phyloP scores from a whole-genome alignment of 2,329 filamentous ascomycete genomes.

The Dendrostoma leiphaemia region DNA sequence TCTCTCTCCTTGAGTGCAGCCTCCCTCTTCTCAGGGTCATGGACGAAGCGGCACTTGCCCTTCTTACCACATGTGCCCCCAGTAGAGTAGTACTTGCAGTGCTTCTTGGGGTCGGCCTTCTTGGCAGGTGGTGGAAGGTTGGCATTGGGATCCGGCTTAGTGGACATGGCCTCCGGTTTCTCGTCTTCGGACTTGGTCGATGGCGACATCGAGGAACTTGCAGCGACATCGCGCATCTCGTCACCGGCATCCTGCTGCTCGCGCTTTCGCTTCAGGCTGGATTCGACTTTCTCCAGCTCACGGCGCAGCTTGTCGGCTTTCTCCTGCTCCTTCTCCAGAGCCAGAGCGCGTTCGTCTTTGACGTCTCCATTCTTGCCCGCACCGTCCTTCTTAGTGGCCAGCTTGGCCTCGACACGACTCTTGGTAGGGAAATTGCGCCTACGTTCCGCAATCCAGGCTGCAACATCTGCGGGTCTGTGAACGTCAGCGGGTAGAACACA shows the following conservation, averaged over 20 bases:
- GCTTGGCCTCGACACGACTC: slow-evolving; percentile 64
- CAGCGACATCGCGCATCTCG: slow-evolving; percentile 53
- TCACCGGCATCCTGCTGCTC: slow-evolving; percentile 67
- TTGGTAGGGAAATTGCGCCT: slow-evolving; percentile 78
- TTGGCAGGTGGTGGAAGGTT: slow-evolving; percentile 45
- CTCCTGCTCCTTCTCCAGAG: slow-evolving; percentile 50
- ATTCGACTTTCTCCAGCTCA: slow-evolving; percentile 69
- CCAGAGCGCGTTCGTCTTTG: slow-evolving; percentile 38
- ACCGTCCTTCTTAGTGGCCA: slow-evolving; percentile 45
- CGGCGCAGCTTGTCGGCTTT: slow-evolving; percentile 61
- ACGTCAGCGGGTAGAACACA: slow-evolving; percentile 15
- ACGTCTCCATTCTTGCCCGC: slow-evolving; percentile 62
- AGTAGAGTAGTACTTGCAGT: slow-evolving; percentile 71
- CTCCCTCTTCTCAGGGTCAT: slow-evolving; percentile 62
- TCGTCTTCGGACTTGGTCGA: slow-evolving; percentile 54
- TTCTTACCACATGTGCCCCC: slow-evolving; percentile 69
- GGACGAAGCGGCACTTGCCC: slow-evolving; percentile 73
- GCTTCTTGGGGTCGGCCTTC: slow-evolving; percentile 60
- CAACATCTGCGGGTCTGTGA: slow-evolving; percentile 65
- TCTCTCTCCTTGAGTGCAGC: slow-evolving; percentile 63
- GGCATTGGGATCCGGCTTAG: slow-evolving; percentile 37
- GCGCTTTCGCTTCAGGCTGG: slow-evolving; percentile 66
- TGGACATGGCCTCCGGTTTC: slow-evolving; percentile 57
- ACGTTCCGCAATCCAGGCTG: slow-evolving; percentile 78
- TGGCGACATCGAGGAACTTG: slow-evolving; percentile 35